phyloP scores from a whole-genome alignment of 768 basidiomycete genomes.

The Rubroboletus satanas region DNA sequence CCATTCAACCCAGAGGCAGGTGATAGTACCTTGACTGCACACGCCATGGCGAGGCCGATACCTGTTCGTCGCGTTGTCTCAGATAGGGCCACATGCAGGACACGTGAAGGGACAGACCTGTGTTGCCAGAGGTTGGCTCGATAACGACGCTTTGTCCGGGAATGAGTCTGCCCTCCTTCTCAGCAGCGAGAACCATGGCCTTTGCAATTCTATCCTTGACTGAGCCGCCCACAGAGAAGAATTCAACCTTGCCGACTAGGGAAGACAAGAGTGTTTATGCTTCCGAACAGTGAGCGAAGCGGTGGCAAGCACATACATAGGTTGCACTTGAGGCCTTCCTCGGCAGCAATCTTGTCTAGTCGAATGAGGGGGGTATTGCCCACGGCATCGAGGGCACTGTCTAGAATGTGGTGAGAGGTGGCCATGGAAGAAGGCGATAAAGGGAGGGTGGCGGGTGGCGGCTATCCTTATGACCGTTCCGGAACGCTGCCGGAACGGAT shows the following conservation, averaged over 20 bases:
- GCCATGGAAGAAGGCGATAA: constrained; percentile 22
- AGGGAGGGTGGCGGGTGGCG: background rate
- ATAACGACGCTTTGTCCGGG: constrained; percentile 90
- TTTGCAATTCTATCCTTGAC: constrained; percentile 97
- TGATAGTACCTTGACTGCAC: constrained; percentile 80
- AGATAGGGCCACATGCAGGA: background rate
- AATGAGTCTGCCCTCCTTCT: constrained; percentile 77
- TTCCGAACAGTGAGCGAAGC: background rate
- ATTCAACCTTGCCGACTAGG: constrained; percentile 89
- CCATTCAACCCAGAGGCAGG: constrained; percentile 19
- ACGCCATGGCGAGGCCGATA: constrained; percentile 90
- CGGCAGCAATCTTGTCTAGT: constrained; percentile 71
- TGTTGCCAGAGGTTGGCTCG: constrained; percentile 94
- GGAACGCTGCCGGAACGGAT: constrained; percentile 16
- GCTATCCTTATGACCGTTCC: constrained; percentile 1
- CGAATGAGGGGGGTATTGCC: constrained; percentile 90
- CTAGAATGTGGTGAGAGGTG: constrained; percentile 49
- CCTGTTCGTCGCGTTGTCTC: constrained; percentile 40
- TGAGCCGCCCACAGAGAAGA: constrained; percentile 85
- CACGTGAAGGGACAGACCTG: constrained; percentile 51
- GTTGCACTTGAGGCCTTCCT: constrained; percentile 82
- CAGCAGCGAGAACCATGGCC: constrained; percentile 94
- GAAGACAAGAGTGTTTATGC: background rate
- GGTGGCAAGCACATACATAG: constrained; percentile 55
- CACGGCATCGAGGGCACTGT: constrained; percentile 79